A percentile compares a stretch with the other conserved stretches of the same genome.
Conservation (phyloP, 2,329 filamentous ascomycete species). For the Fusarium papillatum region DNA sequence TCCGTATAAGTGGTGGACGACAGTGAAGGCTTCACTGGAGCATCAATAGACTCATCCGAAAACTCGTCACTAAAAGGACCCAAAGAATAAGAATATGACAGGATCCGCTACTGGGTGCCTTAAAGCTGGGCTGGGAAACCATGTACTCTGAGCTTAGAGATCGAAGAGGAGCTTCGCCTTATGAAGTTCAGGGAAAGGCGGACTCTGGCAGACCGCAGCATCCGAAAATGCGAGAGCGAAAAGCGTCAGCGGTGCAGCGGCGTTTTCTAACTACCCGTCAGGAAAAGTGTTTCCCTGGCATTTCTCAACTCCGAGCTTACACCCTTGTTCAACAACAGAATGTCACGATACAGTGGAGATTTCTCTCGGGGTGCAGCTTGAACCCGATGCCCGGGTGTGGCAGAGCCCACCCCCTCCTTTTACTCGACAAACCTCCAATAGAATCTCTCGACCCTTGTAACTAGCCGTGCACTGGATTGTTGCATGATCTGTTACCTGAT, state of each 20-base stretch:
- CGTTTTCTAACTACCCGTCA: constrained; percentile 17
- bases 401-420: background rate
- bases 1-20: background rate
- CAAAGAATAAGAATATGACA: background rate
- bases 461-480: constrained; percentile 10
- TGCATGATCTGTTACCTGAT: constrained; percentile 29
- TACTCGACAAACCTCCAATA: constrained; percentile 10
- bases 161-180: background rate
- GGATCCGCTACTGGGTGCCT: background rate
- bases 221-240: background rate
- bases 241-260: constrained; percentile 24
- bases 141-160: background rate
- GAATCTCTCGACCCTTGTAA: background rate
- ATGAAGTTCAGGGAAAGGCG: constrained; percentile 21
- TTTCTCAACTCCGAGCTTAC: background rate
- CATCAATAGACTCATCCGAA: background rate
- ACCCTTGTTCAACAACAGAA: constrained; percentile 1
- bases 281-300: background rate
- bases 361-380: constrained; percentile 30
- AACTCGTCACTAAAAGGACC: background rate
- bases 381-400: constrained; percentile 40
- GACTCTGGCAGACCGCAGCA: background rate
- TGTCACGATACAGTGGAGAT: constrained; percentile 15
- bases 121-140: background rate
- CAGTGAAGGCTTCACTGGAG: constrained; percentile 5